Evolutionary conservation across 1,139 yeast species (phyloP), one percentile per base, ranked within the genome.

Genomic region (Pichia sp.): DNA sequence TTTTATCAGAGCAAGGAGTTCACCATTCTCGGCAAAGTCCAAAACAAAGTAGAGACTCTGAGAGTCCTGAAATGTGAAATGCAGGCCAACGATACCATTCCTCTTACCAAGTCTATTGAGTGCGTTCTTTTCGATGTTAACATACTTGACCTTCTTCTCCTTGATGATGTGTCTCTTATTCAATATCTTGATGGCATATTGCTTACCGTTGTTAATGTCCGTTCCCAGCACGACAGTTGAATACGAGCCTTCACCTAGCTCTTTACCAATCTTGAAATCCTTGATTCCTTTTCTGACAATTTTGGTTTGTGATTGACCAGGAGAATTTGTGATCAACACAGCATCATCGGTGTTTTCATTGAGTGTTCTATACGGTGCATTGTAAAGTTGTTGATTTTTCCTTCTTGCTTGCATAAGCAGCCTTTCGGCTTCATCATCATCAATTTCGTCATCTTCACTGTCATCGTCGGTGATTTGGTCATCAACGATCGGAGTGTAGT

Each of bases 1-100:
- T 47, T 75, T 73, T 48, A 77, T 70, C 34, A 83, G 63, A 2
- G 80, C 66, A 28, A 82, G 61, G 23, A 83, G 60, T 55, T 83
- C 94, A 9, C 94, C 94, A 53, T 81, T 77, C 39, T 84, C 78
- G 2, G 93, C 93, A 58, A 77, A 82, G 52, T 82, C 91, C 38
- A 83, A 61, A 12, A 82, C 83, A 55, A 81, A 83, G 52, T 80
- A 83, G 27, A 83, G 60, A 45, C 78, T 74, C 32, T 72, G 60
- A 42, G 78, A 85, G 52, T 83, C 93, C 57, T 83, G 94, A 50
- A 83, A 83, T 0, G 93, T 82, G 56, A 77, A 82, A 57, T 73
- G 81, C 37, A 83, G 59, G 52, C 78, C 84, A 17, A 82, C 77
- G 2, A 82, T 74, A 1, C 88, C 86, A 42, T 71, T 70, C 44